phyloP scores from a whole-genome alignment of 257 asterid species.

The Przewalskia tangutica region DNA sequence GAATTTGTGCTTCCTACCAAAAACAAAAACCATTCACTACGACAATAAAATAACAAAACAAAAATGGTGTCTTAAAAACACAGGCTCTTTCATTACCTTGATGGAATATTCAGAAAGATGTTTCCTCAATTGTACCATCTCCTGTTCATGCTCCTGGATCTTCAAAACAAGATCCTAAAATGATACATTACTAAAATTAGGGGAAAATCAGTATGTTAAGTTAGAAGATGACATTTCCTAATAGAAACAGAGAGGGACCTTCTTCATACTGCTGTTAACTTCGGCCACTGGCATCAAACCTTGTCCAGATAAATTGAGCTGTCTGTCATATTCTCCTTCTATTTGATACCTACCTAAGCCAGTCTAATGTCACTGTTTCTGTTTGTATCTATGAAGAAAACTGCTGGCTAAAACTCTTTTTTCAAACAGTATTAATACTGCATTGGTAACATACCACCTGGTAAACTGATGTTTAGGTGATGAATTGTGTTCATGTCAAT shows the following conservation, averaged over 20 bases:
- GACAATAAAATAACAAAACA: constrained; percentile 1
- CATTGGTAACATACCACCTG: not conserved
- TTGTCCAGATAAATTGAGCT: constrained; percentile 36
- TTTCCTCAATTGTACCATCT: constrained; percentile 62
- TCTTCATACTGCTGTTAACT: constrained; percentile 46
- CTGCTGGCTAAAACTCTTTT: not conserved
- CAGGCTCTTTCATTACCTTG: constrained; percentile 37
- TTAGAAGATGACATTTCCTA: not conserved
- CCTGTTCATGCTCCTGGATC: constrained; percentile 79
- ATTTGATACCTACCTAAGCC: constrained; percentile 42
- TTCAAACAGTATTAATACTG: constrained; percentile 1
- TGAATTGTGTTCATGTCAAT: constrained; percentile 5
- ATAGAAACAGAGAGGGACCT: constrained; percentile 32
- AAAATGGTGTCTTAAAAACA: constrained; percentile 7
- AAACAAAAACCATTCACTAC: constrained; percentile 10
- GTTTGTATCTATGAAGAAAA: not conserved
- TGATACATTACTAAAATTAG: constrained; percentile 6
- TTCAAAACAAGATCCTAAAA: constrained; percentile 54
- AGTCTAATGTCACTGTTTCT: constrained; percentile 3
- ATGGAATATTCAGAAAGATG: constrained; percentile 71
- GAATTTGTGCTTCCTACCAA: constrained; percentile 71
- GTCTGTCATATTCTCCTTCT: constrained; percentile 44
- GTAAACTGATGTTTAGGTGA: not conserved
- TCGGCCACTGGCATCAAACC: constrained; percentile 49
- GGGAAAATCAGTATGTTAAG: not conserved